phyloP scores from a whole-genome alignment of 345 rosid genomes.

The Microthlaspi erraticum region DNA sequence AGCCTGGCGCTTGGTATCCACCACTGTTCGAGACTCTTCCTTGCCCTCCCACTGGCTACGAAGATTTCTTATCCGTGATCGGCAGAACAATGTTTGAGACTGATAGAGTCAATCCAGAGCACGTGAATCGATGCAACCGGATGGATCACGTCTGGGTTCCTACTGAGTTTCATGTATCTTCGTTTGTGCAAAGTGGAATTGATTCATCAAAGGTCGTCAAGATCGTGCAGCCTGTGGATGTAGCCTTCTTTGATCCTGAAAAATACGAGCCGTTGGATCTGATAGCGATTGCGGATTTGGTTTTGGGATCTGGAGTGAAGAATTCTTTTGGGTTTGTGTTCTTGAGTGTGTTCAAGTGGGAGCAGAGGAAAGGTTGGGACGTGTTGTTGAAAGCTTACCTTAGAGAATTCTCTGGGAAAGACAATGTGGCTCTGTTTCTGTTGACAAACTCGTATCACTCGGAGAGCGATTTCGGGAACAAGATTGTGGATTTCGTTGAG shows the following conservation, averaged over 20 bases:
- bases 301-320: slow-evolving; percentile 50
- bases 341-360: slow-evolving; percentile 91
- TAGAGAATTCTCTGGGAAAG: slow-evolving; percentile 61
- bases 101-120: slow-evolving; percentile 67
- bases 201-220: slow-evolving; percentile 78
- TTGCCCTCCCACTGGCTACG: slow-evolving; percentile 76
- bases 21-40: slow-evolving; percentile 79
- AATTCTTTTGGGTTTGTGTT: slow-evolving; percentile 57
- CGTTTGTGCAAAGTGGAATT: slow-evolving; percentile 75
- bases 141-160: slow-evolving; percentile 95
- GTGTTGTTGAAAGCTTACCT: slow-evolving; percentile 74
- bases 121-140: slow-evolving; percentile 64
- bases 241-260: slow-evolving; percentile 64
- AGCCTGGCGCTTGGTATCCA: slow-evolving; percentile 95
- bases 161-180: slow-evolving; percentile 74
- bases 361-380: slow-evolving; percentile 93
- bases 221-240: slow-evolving; percentile 83
- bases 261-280: slow-evolving; percentile 62
- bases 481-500: slow-evolving; percentile 69
- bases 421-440: slow-evolving; percentile 64
- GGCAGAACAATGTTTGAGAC: slow-evolving; percentile 97
- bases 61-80: slow-evolving; percentile 52
- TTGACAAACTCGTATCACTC: slow-evolving; percentile 83
- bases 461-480: slow-evolving; percentile 64
- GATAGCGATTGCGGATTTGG: slow-evolving; percentile 46